Evolutionary conservation across 202 grass and related monocot species (phyloP).

Genomic region (Zoysia matrella): DNA sequence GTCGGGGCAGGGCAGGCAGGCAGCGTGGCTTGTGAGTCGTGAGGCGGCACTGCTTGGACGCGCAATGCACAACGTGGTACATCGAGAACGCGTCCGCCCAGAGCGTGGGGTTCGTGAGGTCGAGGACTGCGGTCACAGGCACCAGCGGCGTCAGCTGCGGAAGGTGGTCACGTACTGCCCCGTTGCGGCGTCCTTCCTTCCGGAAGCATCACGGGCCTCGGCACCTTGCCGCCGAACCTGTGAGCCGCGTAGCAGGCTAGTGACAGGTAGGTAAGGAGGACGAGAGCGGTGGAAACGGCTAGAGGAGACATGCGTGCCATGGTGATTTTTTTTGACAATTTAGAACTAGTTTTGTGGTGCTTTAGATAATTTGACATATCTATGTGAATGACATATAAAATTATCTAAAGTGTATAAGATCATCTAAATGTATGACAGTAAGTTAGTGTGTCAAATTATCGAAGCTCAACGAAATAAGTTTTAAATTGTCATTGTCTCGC

Average conservation of each 20-base stretch:
- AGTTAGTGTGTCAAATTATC: too few relatives aligned
- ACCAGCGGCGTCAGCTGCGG: constrained; percentile 65
- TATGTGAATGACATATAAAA: too few relatives aligned
- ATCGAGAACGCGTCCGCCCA: constrained; percentile 78
- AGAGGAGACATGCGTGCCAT: too few relatives aligned
- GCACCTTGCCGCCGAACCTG: not conserved
- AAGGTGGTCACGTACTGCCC: constrained; percentile 60
- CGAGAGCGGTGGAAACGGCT: too few relatives aligned
- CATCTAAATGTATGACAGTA: too few relatives aligned
- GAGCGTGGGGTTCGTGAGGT: constrained; percentile 51
- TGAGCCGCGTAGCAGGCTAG: not conserved
- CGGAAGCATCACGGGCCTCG: constrained; percentile 52
- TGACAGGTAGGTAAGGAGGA: constrained; percentile 1
- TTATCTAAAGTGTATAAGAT: too few relatives aligned
- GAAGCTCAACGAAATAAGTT: too few relatives aligned
- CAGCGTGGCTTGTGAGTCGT: constrained; percentile 11
- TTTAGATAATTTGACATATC: too few relatives aligned
- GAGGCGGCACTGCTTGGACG: constrained; percentile 52
- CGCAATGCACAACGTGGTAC: constrained; percentile 60
- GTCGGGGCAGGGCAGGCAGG: constrained; percentile 61
- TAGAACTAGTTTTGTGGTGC: too few relatives aligned
- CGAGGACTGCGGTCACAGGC: constrained; percentile 55
- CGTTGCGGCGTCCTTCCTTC: constrained; percentile 60
- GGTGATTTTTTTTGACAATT: too few relatives aligned
- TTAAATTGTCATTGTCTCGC: too few relatives aligned